Conservation (phyloP, 176 grass and related monocot species). For the Oryza glumipatula region DNA sequence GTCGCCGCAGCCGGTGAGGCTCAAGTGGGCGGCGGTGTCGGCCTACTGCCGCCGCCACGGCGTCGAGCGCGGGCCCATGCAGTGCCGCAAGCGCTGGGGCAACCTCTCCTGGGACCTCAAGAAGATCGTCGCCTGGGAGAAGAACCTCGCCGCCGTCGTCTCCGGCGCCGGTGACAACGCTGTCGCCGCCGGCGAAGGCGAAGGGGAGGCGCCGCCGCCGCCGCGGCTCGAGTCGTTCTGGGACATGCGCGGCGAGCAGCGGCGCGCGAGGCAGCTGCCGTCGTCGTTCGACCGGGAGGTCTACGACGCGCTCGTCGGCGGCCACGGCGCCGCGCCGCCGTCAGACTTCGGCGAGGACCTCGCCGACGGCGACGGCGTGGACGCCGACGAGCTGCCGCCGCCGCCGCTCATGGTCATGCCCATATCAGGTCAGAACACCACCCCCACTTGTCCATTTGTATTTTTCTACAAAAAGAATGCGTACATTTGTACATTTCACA, state of each 20-base stretch:
- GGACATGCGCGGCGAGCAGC: slow-evolving; percentile 62
- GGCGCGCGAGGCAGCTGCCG: slow-evolving; percentile 53
- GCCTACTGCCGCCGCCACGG: slow-evolving; percentile 65
- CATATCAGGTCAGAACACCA: slow-evolving; percentile 51
- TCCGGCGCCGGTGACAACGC: not conserved
- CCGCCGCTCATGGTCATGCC: slow-evolving; percentile 58
- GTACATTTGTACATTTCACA: not conserved
- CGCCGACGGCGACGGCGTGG: slow-evolving; percentile 14
- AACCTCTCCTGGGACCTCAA: slow-evolving; percentile 72
- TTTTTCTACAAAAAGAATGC: not conserved
- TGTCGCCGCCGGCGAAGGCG: not conserved
- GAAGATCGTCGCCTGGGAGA: slow-evolving; percentile 61
- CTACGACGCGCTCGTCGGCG: slow-evolving; percentile 43
- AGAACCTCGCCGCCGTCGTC: not conserved
- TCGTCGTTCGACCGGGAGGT: slow-evolving; percentile 63
- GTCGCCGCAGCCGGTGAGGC: slow-evolving; percentile 36
- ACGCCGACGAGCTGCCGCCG: slow-evolving; percentile 12
- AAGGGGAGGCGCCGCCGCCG: not conserved
- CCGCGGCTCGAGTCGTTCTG: slow-evolving; percentile 51
- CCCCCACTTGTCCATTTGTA: not conserved
- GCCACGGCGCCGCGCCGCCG: not conserved
- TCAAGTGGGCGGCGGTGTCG: slow-evolving; percentile 69
- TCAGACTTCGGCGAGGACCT: slow-evolving; percentile 43
- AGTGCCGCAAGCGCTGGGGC: slow-evolving; percentile 70
- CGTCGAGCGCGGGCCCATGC: slow-evolving; percentile 56